phyloP scores from a whole-genome alignment of 169 alveolate genomes.

The Eimeria brunetti region DNA sequence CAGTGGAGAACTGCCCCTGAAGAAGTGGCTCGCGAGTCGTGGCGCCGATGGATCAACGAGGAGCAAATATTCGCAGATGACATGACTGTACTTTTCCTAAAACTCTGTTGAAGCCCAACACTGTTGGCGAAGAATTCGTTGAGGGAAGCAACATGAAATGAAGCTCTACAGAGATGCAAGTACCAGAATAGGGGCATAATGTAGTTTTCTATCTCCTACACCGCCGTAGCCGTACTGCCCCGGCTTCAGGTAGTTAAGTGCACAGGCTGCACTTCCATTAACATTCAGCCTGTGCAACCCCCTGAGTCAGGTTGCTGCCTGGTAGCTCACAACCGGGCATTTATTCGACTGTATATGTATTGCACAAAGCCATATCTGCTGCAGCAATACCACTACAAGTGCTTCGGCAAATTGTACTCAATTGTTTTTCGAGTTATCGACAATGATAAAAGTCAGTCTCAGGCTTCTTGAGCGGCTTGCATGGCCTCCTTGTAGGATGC shows the following conservation, averaged over 20 bases:
- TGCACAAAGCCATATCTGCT: not conserved
- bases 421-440: not conserved
- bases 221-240: not conserved
- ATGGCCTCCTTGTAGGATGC: slow-evolving; percentile 22
- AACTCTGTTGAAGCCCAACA: slow-evolving; percentile 13
- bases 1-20: slow-evolving; percentile 83
- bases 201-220: not conserved
- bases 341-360: not conserved
- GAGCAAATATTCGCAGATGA: slow-evolving; percentile 93
- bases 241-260: not conserved
- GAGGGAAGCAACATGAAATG: not conserved
- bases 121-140: not conserved
- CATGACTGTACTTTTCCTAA: slow-evolving; percentile 84
- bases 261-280: not conserved
- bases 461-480: slow-evolving; percentile 3
- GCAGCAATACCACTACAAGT: not conserved
- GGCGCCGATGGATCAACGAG: slow-evolving; percentile 92
- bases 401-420: not conserved
- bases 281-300: not conserved
- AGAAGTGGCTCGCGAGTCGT: slow-evolving; percentile 91
- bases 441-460: not conserved
- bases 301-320: not conserved
- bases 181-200: too few relatives aligned
- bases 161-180: not conserved
- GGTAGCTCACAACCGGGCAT: not conserved